Evolutionary conservation across 352 stramenopile species (phyloP).

Genomic region (Aphanomyces astaci): DNA sequence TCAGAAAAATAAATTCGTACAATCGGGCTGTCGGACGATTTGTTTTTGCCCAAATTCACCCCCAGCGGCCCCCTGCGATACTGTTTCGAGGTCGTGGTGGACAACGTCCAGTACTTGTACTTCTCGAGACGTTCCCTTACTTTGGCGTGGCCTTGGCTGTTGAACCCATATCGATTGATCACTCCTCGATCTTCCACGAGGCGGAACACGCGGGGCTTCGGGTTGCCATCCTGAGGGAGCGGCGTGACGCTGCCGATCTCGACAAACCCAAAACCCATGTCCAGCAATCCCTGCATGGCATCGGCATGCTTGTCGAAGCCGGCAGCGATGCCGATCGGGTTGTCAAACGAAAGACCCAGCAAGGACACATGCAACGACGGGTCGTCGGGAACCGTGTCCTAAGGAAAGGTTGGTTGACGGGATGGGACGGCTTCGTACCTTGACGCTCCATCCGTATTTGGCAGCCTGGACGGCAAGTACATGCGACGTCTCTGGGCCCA

Average conservation of each 20-base stretch:
- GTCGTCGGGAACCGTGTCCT: conserved; percentile 45
- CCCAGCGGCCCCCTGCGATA: conserved; percentile 82
- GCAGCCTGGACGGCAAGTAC: conserved; percentile 71
- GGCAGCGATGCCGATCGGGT: conserved; percentile 92
- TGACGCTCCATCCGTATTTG: conserved; percentile 63
- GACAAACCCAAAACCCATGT: conserved; percentile 92
- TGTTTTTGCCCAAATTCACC: conserved; percentile 99
- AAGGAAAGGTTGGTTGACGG: neutral
- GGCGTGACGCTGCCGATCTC: conserved; percentile 95
- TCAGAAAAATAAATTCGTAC: too few species aligned
- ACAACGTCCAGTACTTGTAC: conserved; percentile 36
- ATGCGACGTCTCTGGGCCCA: conserved; percentile 84
- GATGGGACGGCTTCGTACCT: conserved; percentile 21
- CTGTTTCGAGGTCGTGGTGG: conserved; percentile 27
- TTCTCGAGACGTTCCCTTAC: conserved; percentile 61
- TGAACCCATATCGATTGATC: conserved; percentile 99
- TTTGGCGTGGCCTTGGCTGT: conserved; percentile 85
- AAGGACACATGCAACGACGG: conserved; percentile 43
- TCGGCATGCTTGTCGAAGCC: conserved; percentile 97
- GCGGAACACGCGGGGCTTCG: conserved; percentile 95
- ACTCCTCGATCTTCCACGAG: conserved; percentile 90
- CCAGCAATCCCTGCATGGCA: conserved; percentile 88
- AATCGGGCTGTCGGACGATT: conserved; percentile 65
- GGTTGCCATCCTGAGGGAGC: conserved; percentile 83
- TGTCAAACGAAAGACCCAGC: conserved; percentile 77